A percentile compares a stretch with the other conserved stretches of the same genome.
Evolutionary conservation across 2,329 filamentous ascomycete genomes (phyloP).

Genomic region (Cytospora chrysosperma): DNA sequence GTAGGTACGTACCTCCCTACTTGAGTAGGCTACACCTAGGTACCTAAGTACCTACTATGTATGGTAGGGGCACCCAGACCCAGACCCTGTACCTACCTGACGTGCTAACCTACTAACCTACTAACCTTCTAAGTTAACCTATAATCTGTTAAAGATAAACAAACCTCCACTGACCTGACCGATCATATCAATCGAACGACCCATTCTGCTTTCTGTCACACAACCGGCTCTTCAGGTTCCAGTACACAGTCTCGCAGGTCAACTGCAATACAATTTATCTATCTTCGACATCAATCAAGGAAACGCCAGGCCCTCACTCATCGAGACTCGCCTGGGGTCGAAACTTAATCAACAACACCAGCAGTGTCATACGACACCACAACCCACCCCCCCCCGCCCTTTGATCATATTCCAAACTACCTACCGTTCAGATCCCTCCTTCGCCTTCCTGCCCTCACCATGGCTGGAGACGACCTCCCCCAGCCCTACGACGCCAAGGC

Average conservation of each 20-base stretch:
- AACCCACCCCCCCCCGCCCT: no score
- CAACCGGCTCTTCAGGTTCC: background rate
- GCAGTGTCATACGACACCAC: no score
- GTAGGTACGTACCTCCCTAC: background rate
- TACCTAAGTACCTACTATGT: no score
- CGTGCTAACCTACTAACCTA: no score
- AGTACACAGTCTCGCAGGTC: background rate
- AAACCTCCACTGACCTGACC: background rate
- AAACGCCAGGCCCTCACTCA: background rate
- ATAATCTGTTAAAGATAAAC: no score
- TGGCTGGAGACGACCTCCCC: conserved; percentile 49
- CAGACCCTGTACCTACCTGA: no score
- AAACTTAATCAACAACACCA: no score
- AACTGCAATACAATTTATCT: background rate
- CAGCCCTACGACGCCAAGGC: conserved; percentile 61
- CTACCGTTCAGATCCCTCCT: background rate
- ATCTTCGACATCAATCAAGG: background rate
- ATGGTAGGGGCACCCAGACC: no score
- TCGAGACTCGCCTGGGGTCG: background rate
- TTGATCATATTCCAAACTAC: no score
- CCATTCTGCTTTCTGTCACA: background rate
- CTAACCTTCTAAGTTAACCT: background rate
- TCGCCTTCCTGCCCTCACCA: conserved; percentile 26
- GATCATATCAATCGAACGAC: no score
- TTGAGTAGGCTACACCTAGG: no score